Percentiles rank a stretch among this genome's conserved stretches.
Evolutionary conservation across 305 asterid genomes (phyloP).

Genomic region (Fraxinus baroniana): DNA sequence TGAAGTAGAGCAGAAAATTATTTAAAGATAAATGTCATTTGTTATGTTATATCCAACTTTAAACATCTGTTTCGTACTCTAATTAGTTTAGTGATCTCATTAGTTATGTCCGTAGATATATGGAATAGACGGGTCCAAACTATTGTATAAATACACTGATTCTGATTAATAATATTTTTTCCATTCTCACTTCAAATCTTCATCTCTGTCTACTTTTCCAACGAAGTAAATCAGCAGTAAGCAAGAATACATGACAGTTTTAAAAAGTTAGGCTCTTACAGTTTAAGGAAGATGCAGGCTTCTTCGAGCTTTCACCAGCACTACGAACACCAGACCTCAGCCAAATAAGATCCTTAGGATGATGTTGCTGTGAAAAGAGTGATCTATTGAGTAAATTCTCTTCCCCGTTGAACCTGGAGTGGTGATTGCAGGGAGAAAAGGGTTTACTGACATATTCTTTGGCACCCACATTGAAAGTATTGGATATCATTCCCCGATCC

Average conservation of each 20-base stretch:
- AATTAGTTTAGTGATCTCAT: neutral
- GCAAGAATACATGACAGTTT: neutral
- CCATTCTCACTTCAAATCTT: neutral
- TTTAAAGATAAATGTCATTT: neutral
- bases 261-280: neutral
- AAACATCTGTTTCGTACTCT: neutral
- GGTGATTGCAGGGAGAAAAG: constrained; percentile 45
- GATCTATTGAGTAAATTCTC: constrained; percentile 34
- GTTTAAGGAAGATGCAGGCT: constrained; percentile 21
- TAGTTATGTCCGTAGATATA: neutral
- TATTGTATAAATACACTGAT: neutral
- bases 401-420: constrained; percentile 33
- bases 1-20: neutral
- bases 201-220: neutral
- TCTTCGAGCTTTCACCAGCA: constrained; percentile 38
- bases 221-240: neutral
- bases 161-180: neutral
- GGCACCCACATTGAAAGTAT: constrained; percentile 36
- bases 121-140: neutral
- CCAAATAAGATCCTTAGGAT: constrained; percentile 26
- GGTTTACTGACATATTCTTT: constrained; percentile 38
- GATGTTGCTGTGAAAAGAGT: constrained; percentile 28
- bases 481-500: constrained; percentile 49
- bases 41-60: neutral
- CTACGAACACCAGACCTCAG: constrained; percentile 20